Evolutionary conservation across 1,139 yeast species (phyloP).

Genomic region (Kurtzmaniella quercitrusa): DNA sequence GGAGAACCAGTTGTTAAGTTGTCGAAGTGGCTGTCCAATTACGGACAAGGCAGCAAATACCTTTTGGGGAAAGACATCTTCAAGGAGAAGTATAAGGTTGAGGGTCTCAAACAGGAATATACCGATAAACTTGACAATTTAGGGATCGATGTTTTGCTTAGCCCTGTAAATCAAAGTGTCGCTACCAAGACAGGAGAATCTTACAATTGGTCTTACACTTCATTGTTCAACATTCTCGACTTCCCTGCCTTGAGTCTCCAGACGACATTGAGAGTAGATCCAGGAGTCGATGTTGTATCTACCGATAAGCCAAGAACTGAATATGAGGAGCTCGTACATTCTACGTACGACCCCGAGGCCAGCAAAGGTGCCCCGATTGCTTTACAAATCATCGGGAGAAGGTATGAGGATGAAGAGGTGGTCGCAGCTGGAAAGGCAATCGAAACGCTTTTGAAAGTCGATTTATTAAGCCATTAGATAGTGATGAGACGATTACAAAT

Average conservation of each 20-base stretch:
- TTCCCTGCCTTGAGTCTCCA: conserved; percentile 15
- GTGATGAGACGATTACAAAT: background rate
- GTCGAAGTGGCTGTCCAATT: conserved; percentile 17
- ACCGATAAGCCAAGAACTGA: conserved; percentile 11
- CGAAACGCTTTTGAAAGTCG: background rate
- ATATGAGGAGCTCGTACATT: conserved; percentile 26
- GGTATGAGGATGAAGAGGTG: conserved; percentile 52
- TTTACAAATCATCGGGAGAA: conserved; percentile 47
- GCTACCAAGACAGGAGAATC: conserved; percentile 15
- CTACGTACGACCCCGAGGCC: conserved; percentile 30
- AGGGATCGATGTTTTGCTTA: conserved; percentile 14
- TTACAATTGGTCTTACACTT: conserved; percentile 18
- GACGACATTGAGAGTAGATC: conserved; percentile 18
- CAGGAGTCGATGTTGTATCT: conserved; percentile 15
- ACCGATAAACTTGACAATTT: conserved; percentile 14
- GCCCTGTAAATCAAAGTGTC: conserved; percentile 14
- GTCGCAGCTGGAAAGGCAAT: conserved; percentile 21
- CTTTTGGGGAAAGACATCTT: conserved; percentile 14
- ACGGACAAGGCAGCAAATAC: conserved; percentile 14
- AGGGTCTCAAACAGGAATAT: conserved; percentile 16
- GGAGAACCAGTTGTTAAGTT: conserved; percentile 17
- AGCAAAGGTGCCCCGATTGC: conserved; percentile 52
- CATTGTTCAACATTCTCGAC: conserved; percentile 16
- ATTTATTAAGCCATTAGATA: background rate
- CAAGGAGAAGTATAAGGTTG: conserved; percentile 13